Conservation (phyloP, 805 yeast genomes). For the Debaryomyces tyrocola region DNA sequence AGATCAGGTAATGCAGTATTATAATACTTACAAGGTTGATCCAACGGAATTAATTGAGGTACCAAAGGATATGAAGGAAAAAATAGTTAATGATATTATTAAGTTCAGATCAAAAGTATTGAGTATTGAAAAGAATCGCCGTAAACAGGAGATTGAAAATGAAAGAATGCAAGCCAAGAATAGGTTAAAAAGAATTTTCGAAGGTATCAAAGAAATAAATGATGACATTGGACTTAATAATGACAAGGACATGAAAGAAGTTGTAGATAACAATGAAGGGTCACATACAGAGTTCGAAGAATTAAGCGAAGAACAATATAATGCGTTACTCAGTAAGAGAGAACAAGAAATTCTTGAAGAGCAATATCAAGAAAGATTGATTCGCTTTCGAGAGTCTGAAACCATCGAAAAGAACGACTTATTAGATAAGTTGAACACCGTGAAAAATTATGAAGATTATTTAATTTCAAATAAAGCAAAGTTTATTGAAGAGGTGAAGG, state of each 20-base stretch:
- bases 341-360: slow-evolving; percentile 23
- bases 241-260: slow-evolving; percentile 9
- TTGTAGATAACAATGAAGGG: slow-evolving; percentile 14
- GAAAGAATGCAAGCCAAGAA: slow-evolving; percentile 52
- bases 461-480: slow-evolving; percentile 38
- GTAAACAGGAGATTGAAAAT: slow-evolving; percentile 46
- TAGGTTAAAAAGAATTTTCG: slow-evolving; percentile 46
- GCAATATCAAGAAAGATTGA: slow-evolving; percentile 11
- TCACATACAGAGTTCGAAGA: slow-evolving; percentile 22
- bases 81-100: slow-evolving; percentile 52
- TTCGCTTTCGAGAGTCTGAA: not conserved
- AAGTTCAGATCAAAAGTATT: slow-evolving; percentile 57
- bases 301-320: slow-evolving; percentile 32
- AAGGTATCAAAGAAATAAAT: slow-evolving; percentile 31
- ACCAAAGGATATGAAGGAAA: slow-evolving; percentile 52
- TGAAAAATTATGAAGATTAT: slow-evolving; percentile 34
- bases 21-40: slow-evolving; percentile 51
- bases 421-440: slow-evolving; percentile 18
- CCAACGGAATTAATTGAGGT: slow-evolving; percentile 57
- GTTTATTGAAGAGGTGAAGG: slow-evolving; percentile 32
- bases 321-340: slow-evolving; percentile 13
- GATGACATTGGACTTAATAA: slow-evolving; percentile 17
- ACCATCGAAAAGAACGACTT: slow-evolving; percentile 19
- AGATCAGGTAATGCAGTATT: slow-evolving; percentile 35
- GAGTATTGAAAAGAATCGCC: slow-evolving; percentile 50